phyloP scores from a whole-genome alignment of 768 basidiomycete species.

The Termitomyces eurrhizus region DNA sequence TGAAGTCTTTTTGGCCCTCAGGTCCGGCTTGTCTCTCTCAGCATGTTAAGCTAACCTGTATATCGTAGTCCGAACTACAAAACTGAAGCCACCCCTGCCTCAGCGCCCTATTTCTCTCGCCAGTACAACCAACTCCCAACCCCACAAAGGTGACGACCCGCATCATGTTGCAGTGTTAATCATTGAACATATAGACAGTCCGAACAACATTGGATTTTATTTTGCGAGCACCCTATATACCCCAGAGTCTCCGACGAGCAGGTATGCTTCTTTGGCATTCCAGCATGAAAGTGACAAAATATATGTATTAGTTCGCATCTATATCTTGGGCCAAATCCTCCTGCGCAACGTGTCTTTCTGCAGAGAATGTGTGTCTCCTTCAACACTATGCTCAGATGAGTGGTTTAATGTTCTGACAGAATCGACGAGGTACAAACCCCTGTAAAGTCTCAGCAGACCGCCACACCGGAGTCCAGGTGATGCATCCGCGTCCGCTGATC shows the following conservation, averaged over 20 bases:
- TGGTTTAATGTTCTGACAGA: constrained; percentile 11
- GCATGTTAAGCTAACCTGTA: not conserved
- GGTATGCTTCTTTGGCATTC: constrained; percentile 15
- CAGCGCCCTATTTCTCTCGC: constrained; percentile 18
- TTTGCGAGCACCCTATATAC: constrained; percentile 16
- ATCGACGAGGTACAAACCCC: constrained; percentile 15
- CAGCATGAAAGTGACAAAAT: not conserved
- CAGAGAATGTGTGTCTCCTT: constrained; percentile 14
- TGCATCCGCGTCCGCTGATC: not conserved
- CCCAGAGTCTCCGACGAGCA: constrained; percentile 25
- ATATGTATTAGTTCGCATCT: constrained; percentile 5
- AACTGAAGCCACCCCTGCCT: constrained; percentile 14
- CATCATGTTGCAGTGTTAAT: not conserved
- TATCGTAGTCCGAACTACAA: constrained; percentile 14
- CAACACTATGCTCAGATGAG: not conserved
- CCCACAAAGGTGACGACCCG: constrained; percentile 23
- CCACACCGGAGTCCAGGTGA: constrained; percentile 48
- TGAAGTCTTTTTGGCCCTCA: constrained; percentile 6
- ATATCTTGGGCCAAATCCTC: constrained; percentile 6
- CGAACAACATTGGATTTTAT: constrained; percentile 26
- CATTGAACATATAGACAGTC: constrained; percentile 15
- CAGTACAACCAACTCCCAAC: constrained; percentile 32
- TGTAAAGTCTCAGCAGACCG: constrained; percentile 30
- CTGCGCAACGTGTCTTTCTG: constrained; percentile 12
- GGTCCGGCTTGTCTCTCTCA: constrained; percentile 8